These are phyloP conservation scores for Phascolomyces articulosus DNA, from an alignment of 371 early-diverging fungal species.

Conservation along the genomic window DNA sequence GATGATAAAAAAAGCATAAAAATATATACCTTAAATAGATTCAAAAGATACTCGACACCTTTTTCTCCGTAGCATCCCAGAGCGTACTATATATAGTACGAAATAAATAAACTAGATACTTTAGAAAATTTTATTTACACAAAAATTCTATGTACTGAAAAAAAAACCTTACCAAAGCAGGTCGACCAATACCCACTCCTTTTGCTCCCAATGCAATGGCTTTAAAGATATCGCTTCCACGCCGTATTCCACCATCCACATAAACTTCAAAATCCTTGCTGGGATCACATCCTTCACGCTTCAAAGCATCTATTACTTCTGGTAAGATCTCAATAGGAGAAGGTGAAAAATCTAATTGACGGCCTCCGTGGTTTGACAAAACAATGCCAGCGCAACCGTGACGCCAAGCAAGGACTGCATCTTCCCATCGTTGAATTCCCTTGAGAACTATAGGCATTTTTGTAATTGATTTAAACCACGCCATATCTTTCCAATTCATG, in stretches of 20 bases:
- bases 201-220: slow-evolving; percentile 94
- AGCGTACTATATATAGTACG: slow-evolving; percentile 45
- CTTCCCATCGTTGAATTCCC: slow-evolving; percentile 85
- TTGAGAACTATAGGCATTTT: slow-evolving; percentile 89
- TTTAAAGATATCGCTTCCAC: slow-evolving; percentile 92
- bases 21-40: slow-evolving; percentile 62
- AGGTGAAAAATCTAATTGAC: slow-evolving; percentile 87
- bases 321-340: slow-evolving; percentile 81
- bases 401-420: slow-evolving; percentile 85
- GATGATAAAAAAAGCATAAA: slow-evolving; percentile 15
- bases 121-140: slow-evolving; percentile 22
- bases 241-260: slow-evolving; percentile 91
- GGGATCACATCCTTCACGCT: slow-evolving; percentile 32
- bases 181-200: slow-evolving; percentile 93
- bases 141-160: background rate
- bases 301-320: slow-evolving; percentile 77
- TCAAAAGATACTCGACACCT: slow-evolving; percentile 75
- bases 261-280: slow-evolving; percentile 79
- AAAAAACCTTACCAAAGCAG: slow-evolving; percentile 60
- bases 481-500: slow-evolving; percentile 86
- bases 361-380: slow-evolving; percentile 95
- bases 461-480: slow-evolving; percentile 85
- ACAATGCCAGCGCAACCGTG: slow-evolving; percentile 83
- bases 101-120: background rate
- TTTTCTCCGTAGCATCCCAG: slow-evolving; percentile 75